phyloP scores from a whole-genome alignment of 176 grass and related monocot genomes.

The Ananas comosus region DNA sequence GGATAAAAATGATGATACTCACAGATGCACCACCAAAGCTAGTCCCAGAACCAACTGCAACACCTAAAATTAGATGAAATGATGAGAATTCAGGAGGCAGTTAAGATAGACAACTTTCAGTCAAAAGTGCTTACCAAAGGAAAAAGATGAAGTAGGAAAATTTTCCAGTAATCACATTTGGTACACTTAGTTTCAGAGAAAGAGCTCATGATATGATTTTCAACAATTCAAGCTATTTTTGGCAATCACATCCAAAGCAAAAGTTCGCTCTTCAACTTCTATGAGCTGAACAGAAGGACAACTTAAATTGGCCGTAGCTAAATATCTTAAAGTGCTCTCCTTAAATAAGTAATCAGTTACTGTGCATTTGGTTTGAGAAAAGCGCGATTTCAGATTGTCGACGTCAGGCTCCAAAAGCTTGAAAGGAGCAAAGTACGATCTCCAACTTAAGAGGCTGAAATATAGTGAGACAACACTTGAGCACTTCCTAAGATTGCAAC shows the following conservation, averaged over 20 bases:
- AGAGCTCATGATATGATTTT: neutral
- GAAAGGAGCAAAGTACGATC: too few species aligned
- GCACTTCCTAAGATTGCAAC: too few species aligned
- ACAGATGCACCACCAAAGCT: slow-evolving; percentile 85
- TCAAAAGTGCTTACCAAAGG: neutral
- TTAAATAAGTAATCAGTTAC: too few species aligned
- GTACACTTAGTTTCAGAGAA: neutral
- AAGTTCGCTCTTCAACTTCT: neutral
- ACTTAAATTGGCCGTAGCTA: neutral
- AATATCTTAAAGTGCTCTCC: too few species aligned
- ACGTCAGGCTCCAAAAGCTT: too few species aligned
- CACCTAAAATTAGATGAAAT: slow-evolving; percentile 33
- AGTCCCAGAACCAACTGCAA: slow-evolving; percentile 62
- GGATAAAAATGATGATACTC: slow-evolving; percentile 29
- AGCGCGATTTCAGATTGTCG: too few species aligned
- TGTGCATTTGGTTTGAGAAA: too few species aligned
- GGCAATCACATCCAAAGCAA: neutral
- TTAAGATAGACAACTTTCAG: neutral
- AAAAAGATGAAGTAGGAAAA: neutral
- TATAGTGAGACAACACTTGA: too few species aligned
- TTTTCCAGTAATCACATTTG: neutral
- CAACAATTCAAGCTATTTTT: too few species aligned
- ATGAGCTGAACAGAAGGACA: neutral
- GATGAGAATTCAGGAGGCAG: too few species aligned
- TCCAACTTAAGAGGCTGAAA: too few species aligned